These are phyloP conservation scores for Taphrina pruni DNA, from an alignment of 1,139 yeast genomes.

Conservation along the genomic window DNA sequence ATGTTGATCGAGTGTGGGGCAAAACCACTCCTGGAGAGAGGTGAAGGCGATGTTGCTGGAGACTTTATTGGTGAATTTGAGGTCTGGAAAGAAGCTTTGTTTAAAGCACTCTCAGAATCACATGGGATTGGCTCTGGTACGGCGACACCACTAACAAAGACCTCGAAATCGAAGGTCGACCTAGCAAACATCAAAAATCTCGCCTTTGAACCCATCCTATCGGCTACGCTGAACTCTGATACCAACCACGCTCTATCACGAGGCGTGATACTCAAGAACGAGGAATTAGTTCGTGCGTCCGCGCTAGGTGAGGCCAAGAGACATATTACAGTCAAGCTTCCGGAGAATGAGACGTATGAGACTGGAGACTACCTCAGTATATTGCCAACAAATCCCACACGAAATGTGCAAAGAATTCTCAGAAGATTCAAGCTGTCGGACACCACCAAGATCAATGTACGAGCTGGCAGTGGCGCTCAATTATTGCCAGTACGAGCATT, in stretches of 20 bases:
- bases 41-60: slow-evolving; percentile 41
- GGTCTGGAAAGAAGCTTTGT: slow-evolving; percentile 38
- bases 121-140: slow-evolving; percentile 12
- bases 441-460: slow-evolving; percentile 32
- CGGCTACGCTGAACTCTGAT: slow-evolving; percentile 22
- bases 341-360: slow-evolving; percentile 28
- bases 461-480: slow-evolving; percentile 17
- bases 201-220: slow-evolving; percentile 27
- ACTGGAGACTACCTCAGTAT: slow-evolving; percentile 40
- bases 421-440: slow-evolving; percentile 35
- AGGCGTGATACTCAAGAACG: slow-evolving; percentile 17
- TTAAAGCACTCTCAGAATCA: slow-evolving; percentile 4
- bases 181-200: slow-evolving; percentile 28
- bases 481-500: slow-evolving; percentile 28
- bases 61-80: slow-evolving; percentile 40
- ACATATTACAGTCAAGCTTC: slow-evolving; percentile 36
- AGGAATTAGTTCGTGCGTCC: slow-evolving; percentile 23
- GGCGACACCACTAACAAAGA: background rate
- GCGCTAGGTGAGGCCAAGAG: slow-evolving; percentile 32
- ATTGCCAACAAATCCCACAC: slow-evolving; percentile 38
- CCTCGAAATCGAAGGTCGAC: slow-evolving; percentile 2
- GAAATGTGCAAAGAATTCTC: slow-evolving; percentile 30
- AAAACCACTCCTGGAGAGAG: slow-evolving; percentile 26
- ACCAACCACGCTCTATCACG: slow-evolving; percentile 12
- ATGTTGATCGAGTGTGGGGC: slow-evolving; percentile 28